phyloP scores from a whole-genome alignment of 2,329 filamentous ascomycete species.

The Karstenula rhodostoma region DNA sequence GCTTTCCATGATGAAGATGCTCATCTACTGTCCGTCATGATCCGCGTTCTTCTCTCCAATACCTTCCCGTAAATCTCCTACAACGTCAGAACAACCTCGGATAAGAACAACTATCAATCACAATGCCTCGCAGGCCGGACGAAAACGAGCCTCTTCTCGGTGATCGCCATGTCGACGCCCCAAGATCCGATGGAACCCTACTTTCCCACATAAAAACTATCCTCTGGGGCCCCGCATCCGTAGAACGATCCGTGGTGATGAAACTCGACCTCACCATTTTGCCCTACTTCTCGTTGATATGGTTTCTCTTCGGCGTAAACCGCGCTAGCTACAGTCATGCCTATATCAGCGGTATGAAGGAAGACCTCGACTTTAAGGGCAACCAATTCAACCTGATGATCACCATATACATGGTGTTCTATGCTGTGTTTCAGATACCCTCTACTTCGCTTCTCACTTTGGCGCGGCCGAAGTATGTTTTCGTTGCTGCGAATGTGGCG shows the following conservation, averaged over 20 bases:
- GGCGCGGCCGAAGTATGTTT: conserved; percentile 2
- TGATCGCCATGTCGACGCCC: background rate
- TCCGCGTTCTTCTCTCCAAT: background rate
- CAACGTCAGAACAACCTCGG: background rate
- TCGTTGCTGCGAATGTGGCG: conserved; percentile 8
- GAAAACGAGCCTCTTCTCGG: background rate
- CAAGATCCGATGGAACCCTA: background rate
- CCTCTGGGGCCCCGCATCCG: conserved; percentile 1
- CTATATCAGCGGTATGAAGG: conserved; percentile 10
- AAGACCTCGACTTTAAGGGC: conserved; percentile 5
- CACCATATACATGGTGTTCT: conserved; percentile 12
- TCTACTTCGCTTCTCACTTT: conserved; percentile 2
- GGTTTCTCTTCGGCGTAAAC: conserved; percentile 7
- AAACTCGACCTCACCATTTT: conserved; percentile 7
- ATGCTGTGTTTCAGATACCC: conserved; percentile 3
- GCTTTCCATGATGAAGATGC: background rate
- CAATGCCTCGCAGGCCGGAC: background rate
- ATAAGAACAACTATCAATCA: background rate
- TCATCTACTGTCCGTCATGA: background rate
- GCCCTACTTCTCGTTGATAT: conserved; percentile 6
- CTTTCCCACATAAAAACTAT: background rate
- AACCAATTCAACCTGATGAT: conserved; percentile 8
- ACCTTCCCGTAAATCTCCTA: background rate
- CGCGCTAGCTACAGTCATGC: conserved; percentile 9
- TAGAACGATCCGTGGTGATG: background rate